These are phyloP conservation scores for Chenopodium suecicum DNA, from an alignment of 148 eudicot species.

Conservation along the genomic window DNA sequence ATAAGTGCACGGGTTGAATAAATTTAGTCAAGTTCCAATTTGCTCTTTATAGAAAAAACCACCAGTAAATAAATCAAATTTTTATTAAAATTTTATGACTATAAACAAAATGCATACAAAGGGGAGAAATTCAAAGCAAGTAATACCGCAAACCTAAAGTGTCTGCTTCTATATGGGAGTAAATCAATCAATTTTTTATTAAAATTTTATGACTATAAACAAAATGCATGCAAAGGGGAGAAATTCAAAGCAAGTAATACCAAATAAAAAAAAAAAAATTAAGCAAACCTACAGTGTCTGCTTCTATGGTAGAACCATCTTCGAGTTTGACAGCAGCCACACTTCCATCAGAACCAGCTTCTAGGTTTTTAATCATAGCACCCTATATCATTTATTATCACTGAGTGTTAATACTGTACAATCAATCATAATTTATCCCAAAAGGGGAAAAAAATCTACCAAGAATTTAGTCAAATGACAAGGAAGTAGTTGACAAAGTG, in stretches of 20 bases:
- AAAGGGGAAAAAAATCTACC: not conserved
- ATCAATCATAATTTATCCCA: not conserved
- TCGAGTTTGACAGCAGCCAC: conserved; percentile 81
- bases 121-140: not conserved
- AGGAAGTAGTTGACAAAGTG: not conserved
- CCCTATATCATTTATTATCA: conserved; percentile 43
- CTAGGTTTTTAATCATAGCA: conserved; percentile 64
- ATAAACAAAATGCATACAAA: not conserved
- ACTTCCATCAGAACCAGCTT: conserved; percentile 85
- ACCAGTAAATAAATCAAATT: too few species aligned
- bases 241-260: not conserved
- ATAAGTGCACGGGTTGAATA: conserved; percentile 30
- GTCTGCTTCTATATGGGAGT: conserved; percentile 60
- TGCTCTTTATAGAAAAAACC: too few species aligned
- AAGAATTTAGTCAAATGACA: not conserved
- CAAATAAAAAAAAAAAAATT: not conserved
- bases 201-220: not conserved
- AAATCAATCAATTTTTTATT: not conserved
- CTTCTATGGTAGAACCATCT: conserved; percentile 81
- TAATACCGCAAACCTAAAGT: conserved; percentile 45
- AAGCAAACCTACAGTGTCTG: conserved; percentile 64
- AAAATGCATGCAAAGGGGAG: not conserved
- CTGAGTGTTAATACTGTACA: conserved; percentile 7
- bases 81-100: not conserved
- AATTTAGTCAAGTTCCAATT: not conserved